Evolutionary conservation across 1,284 basidiomycete species (phyloP), one percentile per base, ranked within the genome.

Genomic region (Athelia psychrophila): DNA sequence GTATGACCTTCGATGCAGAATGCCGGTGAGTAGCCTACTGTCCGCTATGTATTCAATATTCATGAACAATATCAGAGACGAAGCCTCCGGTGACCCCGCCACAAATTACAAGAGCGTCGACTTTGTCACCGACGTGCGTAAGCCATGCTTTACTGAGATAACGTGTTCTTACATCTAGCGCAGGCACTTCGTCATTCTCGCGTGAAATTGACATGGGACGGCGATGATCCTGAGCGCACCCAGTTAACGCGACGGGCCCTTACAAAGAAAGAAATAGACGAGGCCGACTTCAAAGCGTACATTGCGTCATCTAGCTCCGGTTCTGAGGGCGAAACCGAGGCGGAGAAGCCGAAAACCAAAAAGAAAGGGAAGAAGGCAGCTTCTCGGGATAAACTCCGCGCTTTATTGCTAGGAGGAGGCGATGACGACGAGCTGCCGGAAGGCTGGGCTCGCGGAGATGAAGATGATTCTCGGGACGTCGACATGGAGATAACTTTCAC

Each of bases 181-280:
- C 58, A 96, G 92, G 95, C 95, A 6, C 81, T 99, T n/a, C 88
- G 97, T 8, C 95, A 99, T 68, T 99, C 97, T 13, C 95, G 94
- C 73, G 96, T 99, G 59, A 96, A 93, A 64, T 79, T 99, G 23
- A 98, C 96, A 9, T 99, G 97, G 97, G 97, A 99, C 64, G 93
- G 95, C 57, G 97, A 99, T 68, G 96, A 99, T 62, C 88, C 93
- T 2, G 91, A 96, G 64, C 88, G 97, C 18, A 80, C 78, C 54
- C 85, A 86, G 53, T 63, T 97, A 45, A 93, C 93, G 10, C 84
- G 95, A 48, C 83, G 93, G 40, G 73, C 79, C 13, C 74, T 97
- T 49, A 84, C 89, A 0, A 81, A 83, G 51, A 86, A 90, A 62
- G 92, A 96, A 65, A 88, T 97, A 32, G 93, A 95, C 48, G 90